These are phyloP conservation scores for Trichoderma atrobrunneum DNA, from an alignment of 2,329 filamentous ascomycete species.

Conservation along the genomic window DNA sequence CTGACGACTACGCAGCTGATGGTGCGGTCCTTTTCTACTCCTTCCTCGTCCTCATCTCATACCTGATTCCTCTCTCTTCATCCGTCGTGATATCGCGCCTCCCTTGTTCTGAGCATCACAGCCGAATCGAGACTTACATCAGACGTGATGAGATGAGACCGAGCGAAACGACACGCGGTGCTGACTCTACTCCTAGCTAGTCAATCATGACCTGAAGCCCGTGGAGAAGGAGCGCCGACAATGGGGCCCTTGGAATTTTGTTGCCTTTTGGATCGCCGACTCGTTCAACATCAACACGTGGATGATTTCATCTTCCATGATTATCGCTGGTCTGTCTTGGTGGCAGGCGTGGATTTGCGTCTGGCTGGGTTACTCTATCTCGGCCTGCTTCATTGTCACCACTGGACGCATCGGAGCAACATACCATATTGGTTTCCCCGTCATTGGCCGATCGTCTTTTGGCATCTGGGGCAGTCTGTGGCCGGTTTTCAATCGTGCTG, in stretches of 20 bases:
- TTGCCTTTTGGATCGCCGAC: slow-evolving; percentile 83
- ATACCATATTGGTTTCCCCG: slow-evolving; percentile 88
- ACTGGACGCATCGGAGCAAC: slow-evolving; percentile 81
- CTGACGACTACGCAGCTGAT: slow-evolving; percentile 78
- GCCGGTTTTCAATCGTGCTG: slow-evolving; percentile 87
- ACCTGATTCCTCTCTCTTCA: not conserved
- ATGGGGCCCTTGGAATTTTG: slow-evolving; percentile 87
- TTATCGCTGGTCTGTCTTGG: slow-evolving; percentile 75
- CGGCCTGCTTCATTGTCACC: slow-evolving; percentile 69
- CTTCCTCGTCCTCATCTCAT: not conserved
- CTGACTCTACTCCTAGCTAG: slow-evolving; percentile 51
- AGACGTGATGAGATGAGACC: not conserved
- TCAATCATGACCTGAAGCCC: slow-evolving; percentile 76
- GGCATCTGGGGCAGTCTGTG: slow-evolving; percentile 87
- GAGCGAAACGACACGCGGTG: not conserved
- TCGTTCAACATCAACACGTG: slow-evolving; percentile 89
- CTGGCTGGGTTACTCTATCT: slow-evolving; percentile 79
- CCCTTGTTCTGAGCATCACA: not conserved
- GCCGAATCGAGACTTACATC: not conserved
- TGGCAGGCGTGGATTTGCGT: slow-evolving; percentile 92
- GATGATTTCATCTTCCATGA: slow-evolving; percentile 89
- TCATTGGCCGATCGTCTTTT: slow-evolving; percentile 73
- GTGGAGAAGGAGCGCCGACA: slow-evolving; percentile 76
- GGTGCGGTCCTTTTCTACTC: slow-evolving; percentile 41
- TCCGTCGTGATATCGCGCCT: not conserved